Conservation (phyloP, 495 filamentous ascomycete genomes). For the Aspergillus heteromorphus region DNA sequence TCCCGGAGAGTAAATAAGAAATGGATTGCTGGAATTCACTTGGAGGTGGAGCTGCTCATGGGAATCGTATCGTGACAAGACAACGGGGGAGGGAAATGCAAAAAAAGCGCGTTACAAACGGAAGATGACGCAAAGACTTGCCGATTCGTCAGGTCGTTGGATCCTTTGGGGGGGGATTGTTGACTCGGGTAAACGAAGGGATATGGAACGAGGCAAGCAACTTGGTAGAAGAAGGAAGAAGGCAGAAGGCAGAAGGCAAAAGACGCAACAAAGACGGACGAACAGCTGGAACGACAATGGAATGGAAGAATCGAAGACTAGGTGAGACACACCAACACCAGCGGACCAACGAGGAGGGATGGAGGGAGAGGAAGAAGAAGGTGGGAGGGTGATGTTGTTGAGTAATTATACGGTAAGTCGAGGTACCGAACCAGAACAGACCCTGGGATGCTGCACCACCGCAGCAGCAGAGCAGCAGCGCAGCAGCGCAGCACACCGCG, state of each 20-base stretch:
- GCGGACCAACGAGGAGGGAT: constrained; percentile 14
- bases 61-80: constrained; percentile 29
- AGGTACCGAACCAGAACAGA: no score
- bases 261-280: constrained; percentile 7
- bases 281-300: background rate
- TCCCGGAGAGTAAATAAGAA: background rate
- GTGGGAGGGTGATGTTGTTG: background rate
- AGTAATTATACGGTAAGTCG: no score
- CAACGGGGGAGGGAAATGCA: no score
- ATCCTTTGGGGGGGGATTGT: constrained; percentile 7
- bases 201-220: constrained; percentile 5
- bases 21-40: background rate
- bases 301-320: background rate
- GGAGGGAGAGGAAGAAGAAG: constrained; percentile 12
- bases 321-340: constrained; percentile 13
- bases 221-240: background rate
- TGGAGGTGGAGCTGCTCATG: constrained; percentile 20
- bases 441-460: no score
- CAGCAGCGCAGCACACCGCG: no score
- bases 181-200: constrained; percentile 23
- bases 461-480: no score
- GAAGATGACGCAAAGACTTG: constrained; percentile 14
- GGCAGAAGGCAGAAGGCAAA: background rate
- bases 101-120: constrained; percentile 20
- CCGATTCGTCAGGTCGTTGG: constrained; percentile 13